phyloP scores from a whole-genome alignment of 208 protist species.

The Wallacemonas rigidus region DNA sequence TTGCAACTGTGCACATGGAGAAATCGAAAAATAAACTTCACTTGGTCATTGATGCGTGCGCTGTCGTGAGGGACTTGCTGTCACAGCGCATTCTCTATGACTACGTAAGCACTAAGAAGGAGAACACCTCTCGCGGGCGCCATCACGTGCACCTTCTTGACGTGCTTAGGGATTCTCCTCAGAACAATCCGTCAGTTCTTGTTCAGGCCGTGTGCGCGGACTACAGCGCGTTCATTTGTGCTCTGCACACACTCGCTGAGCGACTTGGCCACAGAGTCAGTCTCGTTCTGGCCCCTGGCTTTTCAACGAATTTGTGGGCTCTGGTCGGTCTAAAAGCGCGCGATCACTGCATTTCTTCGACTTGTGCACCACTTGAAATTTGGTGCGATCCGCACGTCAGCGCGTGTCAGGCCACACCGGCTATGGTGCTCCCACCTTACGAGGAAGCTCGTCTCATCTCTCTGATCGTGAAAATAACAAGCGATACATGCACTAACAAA shows the following conservation, averaged over 20 bases:
- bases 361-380: neutral
- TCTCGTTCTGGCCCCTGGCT: neutral
- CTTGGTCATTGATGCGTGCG: neutral
- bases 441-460: neutral
- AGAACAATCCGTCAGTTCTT: neutral
- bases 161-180: neutral
- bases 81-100: neutral
- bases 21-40: slow-evolving; percentile 1
- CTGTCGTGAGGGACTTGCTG: neutral
- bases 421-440: too few species aligned
- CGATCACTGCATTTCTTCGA: neutral
- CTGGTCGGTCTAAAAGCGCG: neutral
- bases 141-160: neutral
- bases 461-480: neutral
- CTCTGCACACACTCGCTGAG: neutral
- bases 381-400: neutral
- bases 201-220: neutral
- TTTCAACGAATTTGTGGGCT: neutral
- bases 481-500: neutral
- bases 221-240: neutral
- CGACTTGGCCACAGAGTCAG: neutral
- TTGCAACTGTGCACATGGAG: too few species aligned
- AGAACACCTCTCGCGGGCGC: neutral
- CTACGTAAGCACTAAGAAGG: neutral
- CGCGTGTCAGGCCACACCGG: too few species aligned